phyloP scores from a whole-genome alignment of 768 basidiomycete genomes.

The Phallus indusiatus region DNA sequence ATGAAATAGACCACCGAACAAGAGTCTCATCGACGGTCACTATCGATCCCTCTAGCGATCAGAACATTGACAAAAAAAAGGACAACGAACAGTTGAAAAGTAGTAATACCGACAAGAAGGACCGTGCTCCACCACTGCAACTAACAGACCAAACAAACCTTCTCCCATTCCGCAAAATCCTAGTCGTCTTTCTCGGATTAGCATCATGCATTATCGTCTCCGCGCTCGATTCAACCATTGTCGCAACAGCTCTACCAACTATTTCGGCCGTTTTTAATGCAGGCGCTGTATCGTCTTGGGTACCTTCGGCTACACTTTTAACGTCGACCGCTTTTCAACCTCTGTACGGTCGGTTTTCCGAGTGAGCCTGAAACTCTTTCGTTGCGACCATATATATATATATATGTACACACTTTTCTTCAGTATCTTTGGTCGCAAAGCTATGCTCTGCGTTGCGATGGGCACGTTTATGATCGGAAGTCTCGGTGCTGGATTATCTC shows the following conservation, averaged over 20 bases:
- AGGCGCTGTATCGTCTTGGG: slow-evolving; percentile 57
- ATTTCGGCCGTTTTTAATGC: slow-evolving; percentile 59
- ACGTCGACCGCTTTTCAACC: slow-evolving; percentile 58
- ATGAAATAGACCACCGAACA: too few relatives aligned
- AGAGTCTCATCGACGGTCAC: too few relatives aligned
- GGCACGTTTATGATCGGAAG: slow-evolving; percentile 58
- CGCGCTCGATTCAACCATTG: slow-evolving; percentile 60
- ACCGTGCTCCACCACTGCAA: neutral
- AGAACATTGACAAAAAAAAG: too few relatives aligned
- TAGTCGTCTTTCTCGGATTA: slow-evolving; percentile 53
- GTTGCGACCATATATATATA: neutral
- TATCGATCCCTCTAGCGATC: too few relatives aligned
- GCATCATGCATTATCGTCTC: slow-evolving; percentile 53
- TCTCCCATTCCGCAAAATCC: slow-evolving; percentile 52
- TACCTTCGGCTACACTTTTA: slow-evolving; percentile 62
- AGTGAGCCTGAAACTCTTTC: slow-evolving; percentile 14
- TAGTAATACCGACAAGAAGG: too few relatives aligned
- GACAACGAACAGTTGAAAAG: too few relatives aligned
- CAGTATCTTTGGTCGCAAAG: slow-evolving; percentile 39
- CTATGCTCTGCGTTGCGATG: slow-evolving; percentile 47
- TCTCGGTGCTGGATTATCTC: slow-evolving; percentile 56
- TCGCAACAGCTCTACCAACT: slow-evolving; percentile 66
- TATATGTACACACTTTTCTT: neutral
- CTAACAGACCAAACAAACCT: slow-evolving; percentile 73
- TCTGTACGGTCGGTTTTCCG: slow-evolving; percentile 25